Conservation (phyloP, 805 yeast genomes). For the Kodamaea fukazawae region DNA sequence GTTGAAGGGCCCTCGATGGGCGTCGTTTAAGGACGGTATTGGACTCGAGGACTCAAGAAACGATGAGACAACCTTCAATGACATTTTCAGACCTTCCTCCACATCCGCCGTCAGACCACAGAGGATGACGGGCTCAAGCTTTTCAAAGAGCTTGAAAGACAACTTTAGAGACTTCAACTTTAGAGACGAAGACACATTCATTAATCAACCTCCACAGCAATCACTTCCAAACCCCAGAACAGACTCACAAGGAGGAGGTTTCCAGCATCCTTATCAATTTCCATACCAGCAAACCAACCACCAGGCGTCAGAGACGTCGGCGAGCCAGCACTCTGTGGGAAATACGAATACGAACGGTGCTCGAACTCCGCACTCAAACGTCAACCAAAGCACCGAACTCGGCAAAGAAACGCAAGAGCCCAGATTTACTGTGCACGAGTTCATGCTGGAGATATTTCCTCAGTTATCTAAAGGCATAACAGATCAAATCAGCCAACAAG, state of each 20-base stretch:
- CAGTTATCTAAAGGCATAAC: constrained; percentile 12
- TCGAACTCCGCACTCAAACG: neutral
- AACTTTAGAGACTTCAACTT: constrained; percentile 17
- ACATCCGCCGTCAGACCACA: constrained; percentile 4
- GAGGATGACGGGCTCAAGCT: neutral
- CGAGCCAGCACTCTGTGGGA: constrained; percentile 3
- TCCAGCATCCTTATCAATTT: constrained; percentile 6
- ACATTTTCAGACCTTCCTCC: constrained; percentile 10
- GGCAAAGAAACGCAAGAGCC: constrained; percentile 1
- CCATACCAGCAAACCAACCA: constrained; percentile 7
- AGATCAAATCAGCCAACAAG: constrained; percentile 8
- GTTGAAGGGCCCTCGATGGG: constrained; percentile 3
- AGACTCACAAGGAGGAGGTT: neutral
- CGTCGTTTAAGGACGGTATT: neutral
- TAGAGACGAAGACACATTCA: constrained; percentile 13
- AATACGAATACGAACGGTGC: neutral
- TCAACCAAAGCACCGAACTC: neutral
- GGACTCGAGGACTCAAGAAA: constrained; percentile 11
- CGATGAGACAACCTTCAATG: constrained; percentile 14
- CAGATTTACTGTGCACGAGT: constrained; percentile 9
- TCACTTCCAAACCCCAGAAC: neutral
- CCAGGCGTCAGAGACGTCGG: constrained; percentile 1
- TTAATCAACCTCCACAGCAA: constrained; percentile 7
- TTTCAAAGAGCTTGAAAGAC: constrained; percentile 10
- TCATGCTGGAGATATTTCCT: constrained; percentile 12